Conservation (phyloP, 495 filamentous ascomycete genomes). For the Neurospora sp. region DNA sequence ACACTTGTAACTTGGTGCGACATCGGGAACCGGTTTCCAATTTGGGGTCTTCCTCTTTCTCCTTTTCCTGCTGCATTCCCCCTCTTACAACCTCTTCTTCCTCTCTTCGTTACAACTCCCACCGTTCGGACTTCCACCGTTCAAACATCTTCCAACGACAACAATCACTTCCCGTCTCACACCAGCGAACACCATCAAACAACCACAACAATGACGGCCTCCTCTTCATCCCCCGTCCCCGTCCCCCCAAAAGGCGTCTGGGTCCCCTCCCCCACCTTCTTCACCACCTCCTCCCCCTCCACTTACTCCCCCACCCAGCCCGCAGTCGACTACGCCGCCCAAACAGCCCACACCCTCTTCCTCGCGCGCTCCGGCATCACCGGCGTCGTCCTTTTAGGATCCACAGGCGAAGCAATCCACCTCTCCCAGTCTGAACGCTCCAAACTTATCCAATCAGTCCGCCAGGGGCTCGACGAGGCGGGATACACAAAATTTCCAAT, state of each 20-base stretch:
- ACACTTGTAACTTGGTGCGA: not conserved
- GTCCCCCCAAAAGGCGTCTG: slow-evolving; percentile 32
- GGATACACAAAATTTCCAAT: slow-evolving; percentile 50
- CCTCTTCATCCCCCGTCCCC: not conserved
- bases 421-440: slow-evolving; percentile 49
- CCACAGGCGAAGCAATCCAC: slow-evolving; percentile 60
- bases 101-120: not conserved
- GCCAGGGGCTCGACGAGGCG: slow-evolving; percentile 40
- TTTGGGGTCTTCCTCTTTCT: not conserved
- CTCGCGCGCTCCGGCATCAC: slow-evolving; percentile 52
- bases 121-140: not conserved
- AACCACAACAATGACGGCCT: not conserved
- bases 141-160: not conserved
- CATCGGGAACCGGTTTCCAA: not conserved
- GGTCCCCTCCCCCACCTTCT: slow-evolving; percentile 37
- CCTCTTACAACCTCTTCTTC: not conserved
- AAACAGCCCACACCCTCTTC: slow-evolving; percentile 49
- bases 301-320: slow-evolving; percentile 1
- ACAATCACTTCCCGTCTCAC: not conserved
- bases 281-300: slow-evolving; percentile 10
- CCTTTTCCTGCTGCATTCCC: not conserved
- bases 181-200: not conserved
- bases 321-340: slow-evolving; percentile 42
- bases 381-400: slow-evolving; percentile 57
- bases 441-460: slow-evolving; percentile 42